Percentiles rank a stretch among this genome's conserved stretches.
phyloP scores from a whole-genome alignment of 257 asterid genomes.

The Coffea canephora region DNA sequence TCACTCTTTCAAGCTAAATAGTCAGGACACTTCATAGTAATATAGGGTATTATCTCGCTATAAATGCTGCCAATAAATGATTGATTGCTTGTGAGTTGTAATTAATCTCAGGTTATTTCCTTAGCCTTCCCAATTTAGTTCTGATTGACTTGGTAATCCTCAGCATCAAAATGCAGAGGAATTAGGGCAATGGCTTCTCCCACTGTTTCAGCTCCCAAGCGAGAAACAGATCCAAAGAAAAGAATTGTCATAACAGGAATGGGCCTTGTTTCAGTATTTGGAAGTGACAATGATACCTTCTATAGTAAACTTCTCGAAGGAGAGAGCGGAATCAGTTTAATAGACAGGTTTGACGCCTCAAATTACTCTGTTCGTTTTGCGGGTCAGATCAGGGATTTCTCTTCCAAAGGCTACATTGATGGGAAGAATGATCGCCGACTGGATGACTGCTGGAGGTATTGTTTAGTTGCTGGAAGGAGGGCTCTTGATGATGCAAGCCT shows the following conservation, averaged over 20 bases:
- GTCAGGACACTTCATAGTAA: background rate
- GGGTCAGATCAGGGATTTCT: conserved; percentile 48
- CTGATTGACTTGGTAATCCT: background rate
- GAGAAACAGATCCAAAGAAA: conserved; percentile 51
- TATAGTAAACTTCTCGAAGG: conserved; percentile 48
- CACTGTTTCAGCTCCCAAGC: conserved; percentile 41
- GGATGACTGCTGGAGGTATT: conserved; percentile 55
- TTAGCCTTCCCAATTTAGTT: background rate
- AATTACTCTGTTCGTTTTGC: conserved; percentile 41
- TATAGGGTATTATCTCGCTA: background rate
- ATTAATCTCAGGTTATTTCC: background rate
- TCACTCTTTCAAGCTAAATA: background rate
- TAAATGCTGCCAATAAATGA: background rate
- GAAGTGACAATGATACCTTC: conserved; percentile 40
- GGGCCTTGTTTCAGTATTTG: conserved; percentile 63
- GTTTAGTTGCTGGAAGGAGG: conserved; percentile 53
- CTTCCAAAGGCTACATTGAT: conserved; percentile 47
- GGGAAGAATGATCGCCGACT: conserved; percentile 46
- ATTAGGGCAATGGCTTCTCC: conserved; percentile 40
- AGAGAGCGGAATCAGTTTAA: conserved; percentile 45
- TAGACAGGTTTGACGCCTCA: conserved; percentile 51
- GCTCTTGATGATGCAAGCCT: conserved; percentile 57
- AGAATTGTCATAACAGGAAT: conserved; percentile 51
- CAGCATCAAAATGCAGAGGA: conserved; percentile 30
- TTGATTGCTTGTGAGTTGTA: background rate